Conservation (phyloP, 805 yeast genomes). For the Ascoidea asiatica region DNA sequence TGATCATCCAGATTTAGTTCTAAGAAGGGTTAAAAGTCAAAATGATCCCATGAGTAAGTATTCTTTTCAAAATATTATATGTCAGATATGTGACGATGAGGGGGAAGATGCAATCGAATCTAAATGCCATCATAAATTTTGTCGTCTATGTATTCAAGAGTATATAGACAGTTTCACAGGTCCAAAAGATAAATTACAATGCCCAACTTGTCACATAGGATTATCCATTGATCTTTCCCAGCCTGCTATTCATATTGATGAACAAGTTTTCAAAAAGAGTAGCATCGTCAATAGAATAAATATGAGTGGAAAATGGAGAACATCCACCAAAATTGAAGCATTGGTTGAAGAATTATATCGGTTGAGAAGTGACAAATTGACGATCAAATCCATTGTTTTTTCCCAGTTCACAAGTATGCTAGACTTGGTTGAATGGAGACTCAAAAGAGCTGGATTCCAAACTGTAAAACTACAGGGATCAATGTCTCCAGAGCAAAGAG, state of each 20-base stretch:
- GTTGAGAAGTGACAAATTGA: conserved; percentile 71
- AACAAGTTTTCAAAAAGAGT: conserved; percentile 31
- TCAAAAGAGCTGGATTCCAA: conserved; percentile 87
- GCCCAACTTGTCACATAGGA: conserved; percentile 96
- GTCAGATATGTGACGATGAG: conserved; percentile 93
- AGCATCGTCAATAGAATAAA: conserved; percentile 80
- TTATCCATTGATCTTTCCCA: conserved; percentile 81
- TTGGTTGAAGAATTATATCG: conserved; percentile 84
- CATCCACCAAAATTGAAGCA: conserved; percentile 95
- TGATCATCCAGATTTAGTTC: conserved; percentile 93
- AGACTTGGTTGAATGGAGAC: conserved; percentile 91
- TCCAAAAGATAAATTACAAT: conserved; percentile 42
- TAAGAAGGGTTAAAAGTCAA: conserved; percentile 42
- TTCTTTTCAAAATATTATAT: conserved; percentile 45
- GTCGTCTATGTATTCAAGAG: conserved; percentile 85
- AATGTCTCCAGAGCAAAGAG: conserved; percentile 94
- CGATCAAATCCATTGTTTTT: conserved; percentile 91
- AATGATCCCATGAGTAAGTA: conserved; percentile 20
- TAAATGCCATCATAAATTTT: conserved; percentile 86
- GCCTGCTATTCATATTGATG: conserved; percentile 67
- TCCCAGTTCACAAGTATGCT: conserved; percentile 96
- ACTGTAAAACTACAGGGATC: conserved; percentile 93
- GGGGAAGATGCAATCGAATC: conserved; percentile 96
- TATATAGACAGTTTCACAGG: conserved; percentile 64
- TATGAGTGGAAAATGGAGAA: conserved; percentile 74